phyloP scores from a whole-genome alignment of 2,329 filamentous ascomycete genomes.

The Claviceps sp. region DNA sequence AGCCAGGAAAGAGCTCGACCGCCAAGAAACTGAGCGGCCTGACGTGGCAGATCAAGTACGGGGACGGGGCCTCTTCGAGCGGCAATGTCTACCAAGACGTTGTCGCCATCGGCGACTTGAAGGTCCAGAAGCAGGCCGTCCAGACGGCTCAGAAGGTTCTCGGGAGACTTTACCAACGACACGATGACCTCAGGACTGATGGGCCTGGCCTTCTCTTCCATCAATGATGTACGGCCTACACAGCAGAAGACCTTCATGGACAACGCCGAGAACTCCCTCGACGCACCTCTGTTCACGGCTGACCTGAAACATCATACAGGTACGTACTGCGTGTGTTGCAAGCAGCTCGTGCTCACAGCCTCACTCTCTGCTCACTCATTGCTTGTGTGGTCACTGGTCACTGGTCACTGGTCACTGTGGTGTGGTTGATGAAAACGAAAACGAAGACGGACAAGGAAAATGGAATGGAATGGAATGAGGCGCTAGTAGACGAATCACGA shows the following conservation, averaged over 20 bases:
- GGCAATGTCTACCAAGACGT: slow-evolving; percentile 31
- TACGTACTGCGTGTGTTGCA: slow-evolving; percentile 2
- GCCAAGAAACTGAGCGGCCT: slow-evolving; percentile 22
- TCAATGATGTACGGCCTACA: slow-evolving; percentile 28
- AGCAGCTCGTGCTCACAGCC: too few relatives aligned
- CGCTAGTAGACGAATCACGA: too few relatives aligned
- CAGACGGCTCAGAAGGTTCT: slow-evolving; percentile 29
- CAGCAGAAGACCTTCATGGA: slow-evolving; percentile 31
- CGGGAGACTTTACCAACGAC: slow-evolving; percentile 27
- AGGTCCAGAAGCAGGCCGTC: slow-evolving; percentile 27
- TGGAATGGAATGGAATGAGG: too few relatives aligned
- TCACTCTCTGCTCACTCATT: too few relatives aligned
- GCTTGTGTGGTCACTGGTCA: too few relatives aligned
- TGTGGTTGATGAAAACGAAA: too few relatives aligned
- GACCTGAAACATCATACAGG: slow-evolving; percentile 41
- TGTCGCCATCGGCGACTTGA: slow-evolving; percentile 28
- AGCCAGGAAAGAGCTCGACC: slow-evolving; percentile 24
- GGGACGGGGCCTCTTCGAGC: slow-evolving; percentile 27
- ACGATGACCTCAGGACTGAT: slow-evolving; percentile 26
- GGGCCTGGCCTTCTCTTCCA: slow-evolving; percentile 27
- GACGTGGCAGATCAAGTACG: slow-evolving; percentile 31
- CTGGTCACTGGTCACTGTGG: too few relatives aligned
- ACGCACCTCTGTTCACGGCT: slow-evolving; percentile 47
- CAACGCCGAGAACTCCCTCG: slow-evolving; percentile 14
- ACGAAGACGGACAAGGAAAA: too few relatives aligned